Percentiles rank a stretch among this genome's conserved stretches.
phyloP scores from a whole-genome alignment of 2,329 filamentous ascomycete genomes.

The Thyridium curvatum region DNA sequence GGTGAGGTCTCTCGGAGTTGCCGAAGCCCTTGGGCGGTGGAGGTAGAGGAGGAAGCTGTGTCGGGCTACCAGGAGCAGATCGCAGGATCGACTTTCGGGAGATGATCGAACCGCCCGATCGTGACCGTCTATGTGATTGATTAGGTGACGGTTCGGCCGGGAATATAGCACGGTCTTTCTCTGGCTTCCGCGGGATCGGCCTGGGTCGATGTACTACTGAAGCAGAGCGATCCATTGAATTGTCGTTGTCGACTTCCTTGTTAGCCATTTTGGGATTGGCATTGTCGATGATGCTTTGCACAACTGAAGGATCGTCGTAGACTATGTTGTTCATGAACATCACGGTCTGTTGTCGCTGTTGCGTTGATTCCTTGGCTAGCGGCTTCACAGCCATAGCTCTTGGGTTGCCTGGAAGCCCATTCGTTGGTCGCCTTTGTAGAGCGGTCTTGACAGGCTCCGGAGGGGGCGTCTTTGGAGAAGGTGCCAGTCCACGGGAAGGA shows the following conservation, averaged over 20 bases:
- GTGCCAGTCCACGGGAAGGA: slow-evolving; percentile 19
- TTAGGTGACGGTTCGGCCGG: slow-evolving; percentile 34
- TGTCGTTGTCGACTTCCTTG: too few relatives aligned
- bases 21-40: slow-evolving; percentile 27
- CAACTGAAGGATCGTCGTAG: slow-evolving; percentile 43
- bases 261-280: slow-evolving; percentile 21
- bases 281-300: slow-evolving; percentile 42
- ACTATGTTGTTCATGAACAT: slow-evolving; percentile 52
- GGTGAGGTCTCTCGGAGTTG: slow-evolving; percentile 28
- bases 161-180: slow-evolving; percentile 40
- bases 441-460: slow-evolving; percentile 28
- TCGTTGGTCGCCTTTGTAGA: slow-evolving; percentile 36
- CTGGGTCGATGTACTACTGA: slow-evolving; percentile 49
- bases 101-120: slow-evolving; percentile 40
- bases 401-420: slow-evolving; percentile 43
- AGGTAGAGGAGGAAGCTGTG: slow-evolving; percentile 45
- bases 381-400: slow-evolving; percentile 26
- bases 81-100: slow-evolving; percentile 39
- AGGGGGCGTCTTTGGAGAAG: slow-evolving; percentile 20
- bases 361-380: slow-evolving; percentile 17
- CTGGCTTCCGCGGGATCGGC: slow-evolving; percentile 45
- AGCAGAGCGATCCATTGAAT: slow-evolving; percentile 3
- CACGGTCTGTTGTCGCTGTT: slow-evolving; percentile 37
- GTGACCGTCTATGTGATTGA: slow-evolving; percentile 22
- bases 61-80: slow-evolving; percentile 37